Evolutionary conservation across 768 basidiomycete species (phyloP).

Genomic region (Rubroboletus pulcherrimus): DNA sequence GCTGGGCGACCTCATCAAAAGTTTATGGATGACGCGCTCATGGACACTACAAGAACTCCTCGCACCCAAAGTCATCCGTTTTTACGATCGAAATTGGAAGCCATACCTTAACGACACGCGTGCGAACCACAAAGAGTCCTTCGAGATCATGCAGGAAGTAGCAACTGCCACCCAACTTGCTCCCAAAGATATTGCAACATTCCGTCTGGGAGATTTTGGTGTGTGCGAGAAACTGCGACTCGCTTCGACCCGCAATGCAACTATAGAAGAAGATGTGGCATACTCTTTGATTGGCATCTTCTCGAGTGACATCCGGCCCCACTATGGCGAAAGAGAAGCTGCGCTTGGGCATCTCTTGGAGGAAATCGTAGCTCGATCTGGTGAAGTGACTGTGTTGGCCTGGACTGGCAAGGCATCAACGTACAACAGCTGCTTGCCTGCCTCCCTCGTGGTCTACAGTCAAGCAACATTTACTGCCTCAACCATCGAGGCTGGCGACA

Average conservation of each 20-base stretch:
- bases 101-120: conserved; percentile 2
- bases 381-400: not conserved
- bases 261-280: not conserved
- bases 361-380: not conserved
- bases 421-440: not conserved
- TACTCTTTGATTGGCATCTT: not conserved
- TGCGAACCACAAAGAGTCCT: conserved; percentile 10
- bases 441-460: not conserved
- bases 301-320: not conserved
- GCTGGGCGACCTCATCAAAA: not conserved
- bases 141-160: conserved; percentile 6
- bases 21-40: conserved; percentile 6
- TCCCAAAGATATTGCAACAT: not conserved
- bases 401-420: not conserved
- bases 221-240: not conserved
- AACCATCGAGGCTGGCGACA: not conserved
- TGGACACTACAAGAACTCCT: conserved; percentile 15
- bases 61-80: conserved; percentile 8
- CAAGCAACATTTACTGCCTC: not conserved
- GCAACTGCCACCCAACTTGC: conserved; percentile 3
- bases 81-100: conserved; percentile 9
- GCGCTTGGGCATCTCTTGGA: not conserved
- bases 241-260: not conserved
- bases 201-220: not conserved
- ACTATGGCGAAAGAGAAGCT: not conserved